phyloP scores from a whole-genome alignment of 192 early-diverging fungal genomes.

The Coemansia sp. region DNA sequence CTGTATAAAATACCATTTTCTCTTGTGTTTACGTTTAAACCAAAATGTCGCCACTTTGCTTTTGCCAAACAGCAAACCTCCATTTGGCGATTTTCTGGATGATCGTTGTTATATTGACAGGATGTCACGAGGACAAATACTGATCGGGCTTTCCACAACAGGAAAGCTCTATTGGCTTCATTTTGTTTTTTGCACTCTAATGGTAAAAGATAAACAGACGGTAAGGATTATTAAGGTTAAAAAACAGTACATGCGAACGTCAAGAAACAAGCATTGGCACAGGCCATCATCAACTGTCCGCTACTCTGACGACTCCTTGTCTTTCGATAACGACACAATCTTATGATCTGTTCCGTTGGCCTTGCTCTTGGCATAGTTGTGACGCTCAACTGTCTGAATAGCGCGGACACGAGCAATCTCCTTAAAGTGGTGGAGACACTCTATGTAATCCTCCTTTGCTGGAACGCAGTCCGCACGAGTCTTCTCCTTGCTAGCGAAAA shows the following conservation, averaged over 20 bases:
- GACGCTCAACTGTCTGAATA: constrained; percentile 50
- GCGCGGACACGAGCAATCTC: constrained; percentile 63
- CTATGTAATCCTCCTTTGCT: constrained; percentile 91
- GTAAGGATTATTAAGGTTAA: no score
- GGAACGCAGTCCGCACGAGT: constrained; percentile 70
- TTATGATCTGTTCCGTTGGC: constrained; percentile 47
- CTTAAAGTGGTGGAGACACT: constrained; percentile 95
- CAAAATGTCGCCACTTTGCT: neutral
- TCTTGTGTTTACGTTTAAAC: no score
- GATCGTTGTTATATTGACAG: no score
- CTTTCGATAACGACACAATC: constrained; percentile 34
- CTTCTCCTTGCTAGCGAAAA: constrained; percentile 70
- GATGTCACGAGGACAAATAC: constrained; percentile 3
- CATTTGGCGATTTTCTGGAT: neutral
- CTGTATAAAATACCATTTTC: neutral
- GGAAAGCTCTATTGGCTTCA: no score
- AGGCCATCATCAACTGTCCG: no score
- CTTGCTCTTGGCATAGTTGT: constrained; percentile 47
- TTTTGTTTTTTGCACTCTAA: neutral
- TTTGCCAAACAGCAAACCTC: neutral
- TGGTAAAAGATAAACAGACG: neutral
- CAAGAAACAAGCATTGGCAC: neutral
- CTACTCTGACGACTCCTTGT: neutral
- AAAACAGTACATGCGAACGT: neutral
- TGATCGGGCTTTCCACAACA: neutral